Evolutionary conservation across 768 basidiomycete species (phyloP).

Genomic region (Suillus decipiens): DNA sequence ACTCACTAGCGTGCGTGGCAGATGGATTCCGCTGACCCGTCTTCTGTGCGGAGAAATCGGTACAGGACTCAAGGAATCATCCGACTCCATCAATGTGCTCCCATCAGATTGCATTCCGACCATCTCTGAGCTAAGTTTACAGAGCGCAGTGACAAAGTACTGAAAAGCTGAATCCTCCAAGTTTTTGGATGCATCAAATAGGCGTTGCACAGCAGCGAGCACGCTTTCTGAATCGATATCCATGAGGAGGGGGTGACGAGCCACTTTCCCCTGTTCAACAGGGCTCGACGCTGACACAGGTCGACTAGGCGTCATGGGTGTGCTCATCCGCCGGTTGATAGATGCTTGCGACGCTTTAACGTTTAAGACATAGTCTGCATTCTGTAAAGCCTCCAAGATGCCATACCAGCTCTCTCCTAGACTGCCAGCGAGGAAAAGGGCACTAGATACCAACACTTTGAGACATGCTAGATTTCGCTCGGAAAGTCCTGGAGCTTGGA

Average conservation of each 20-base stretch:
- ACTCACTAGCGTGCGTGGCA: conserved; percentile 74
- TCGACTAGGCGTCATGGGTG: conserved; percentile 37
- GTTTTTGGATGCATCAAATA: conserved; percentile 86
- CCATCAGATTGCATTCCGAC: conserved; percentile 76
- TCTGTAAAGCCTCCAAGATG: conserved; percentile 88
- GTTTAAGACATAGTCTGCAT: conserved; percentile 89
- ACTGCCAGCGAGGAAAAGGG: conserved; percentile 80
- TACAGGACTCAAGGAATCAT: conserved; percentile 34
- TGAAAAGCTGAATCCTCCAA: conserved; percentile 82
- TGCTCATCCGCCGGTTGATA: conserved; percentile 34
- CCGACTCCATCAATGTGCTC: conserved; percentile 21
- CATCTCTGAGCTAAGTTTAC: conserved; percentile 90
- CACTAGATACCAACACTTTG: conserved; percentile 75
- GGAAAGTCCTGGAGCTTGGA: conserved; percentile 73
- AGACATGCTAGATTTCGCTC: conserved; percentile 91
- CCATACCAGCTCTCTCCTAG: conserved; percentile 93
- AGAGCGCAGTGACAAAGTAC: conserved; percentile 75
- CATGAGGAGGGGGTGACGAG: conserved; percentile 61
- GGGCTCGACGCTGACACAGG: conserved; percentile 36
- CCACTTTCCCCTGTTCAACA: conserved; percentile 21
- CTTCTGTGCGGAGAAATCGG: conserved; percentile 57
- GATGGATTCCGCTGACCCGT: conserved; percentile 85
- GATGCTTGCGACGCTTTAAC: conserved; percentile 49
- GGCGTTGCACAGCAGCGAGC: conserved; percentile 69
- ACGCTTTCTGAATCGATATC: conserved; percentile 80